Evolutionary conservation across 768 basidiomycete genomes (phyloP).

Genomic region (Xerocomus potaroensis): DNA sequence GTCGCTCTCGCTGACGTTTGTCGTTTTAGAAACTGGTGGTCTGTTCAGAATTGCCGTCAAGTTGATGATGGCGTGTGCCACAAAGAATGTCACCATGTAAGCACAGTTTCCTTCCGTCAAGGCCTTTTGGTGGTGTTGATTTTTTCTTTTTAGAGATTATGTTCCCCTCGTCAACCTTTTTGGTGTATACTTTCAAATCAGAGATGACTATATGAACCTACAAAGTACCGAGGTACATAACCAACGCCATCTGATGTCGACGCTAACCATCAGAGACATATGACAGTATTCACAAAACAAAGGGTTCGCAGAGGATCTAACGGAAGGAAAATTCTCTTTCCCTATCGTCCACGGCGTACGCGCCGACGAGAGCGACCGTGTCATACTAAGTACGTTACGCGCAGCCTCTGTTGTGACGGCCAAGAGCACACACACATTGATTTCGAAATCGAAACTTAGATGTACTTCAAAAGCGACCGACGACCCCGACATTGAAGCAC

Average conservation of each 20-base stretch:
- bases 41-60: slow-evolving; percentile 89
- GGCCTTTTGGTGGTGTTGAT: no score
- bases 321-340: slow-evolving; percentile 81
- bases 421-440: no score
- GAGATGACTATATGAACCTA: slow-evolving; percentile 97
- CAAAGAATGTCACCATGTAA: slow-evolving; percentile 56
- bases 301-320: slow-evolving; percentile 69
- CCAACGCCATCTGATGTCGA: no score
- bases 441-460: slow-evolving; percentile 49
- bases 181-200: slow-evolving; percentile 92
- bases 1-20: slow-evolving; percentile 23
- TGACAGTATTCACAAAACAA: slow-evolving; percentile 60
- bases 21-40: slow-evolving; percentile 88
- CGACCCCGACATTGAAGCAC: slow-evolving; percentile 75
- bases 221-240: slow-evolving; percentile 72
- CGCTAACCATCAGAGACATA: no score
- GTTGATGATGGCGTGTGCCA: slow-evolving; percentile 91
- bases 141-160: slow-evolving; percentile 59
- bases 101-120: slow-evolving; percentile 13
- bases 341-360: slow-evolving; percentile 77
- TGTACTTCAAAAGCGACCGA: slow-evolving; percentile 87
- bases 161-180: slow-evolving; percentile 91
- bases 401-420: no score
- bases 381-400: slow-evolving; percentile 73
- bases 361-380: slow-evolving; percentile 70